phyloP scores from a whole-genome alignment of 495 filamentous ascomycete genomes.

The Penicillium bialowiezense region DNA sequence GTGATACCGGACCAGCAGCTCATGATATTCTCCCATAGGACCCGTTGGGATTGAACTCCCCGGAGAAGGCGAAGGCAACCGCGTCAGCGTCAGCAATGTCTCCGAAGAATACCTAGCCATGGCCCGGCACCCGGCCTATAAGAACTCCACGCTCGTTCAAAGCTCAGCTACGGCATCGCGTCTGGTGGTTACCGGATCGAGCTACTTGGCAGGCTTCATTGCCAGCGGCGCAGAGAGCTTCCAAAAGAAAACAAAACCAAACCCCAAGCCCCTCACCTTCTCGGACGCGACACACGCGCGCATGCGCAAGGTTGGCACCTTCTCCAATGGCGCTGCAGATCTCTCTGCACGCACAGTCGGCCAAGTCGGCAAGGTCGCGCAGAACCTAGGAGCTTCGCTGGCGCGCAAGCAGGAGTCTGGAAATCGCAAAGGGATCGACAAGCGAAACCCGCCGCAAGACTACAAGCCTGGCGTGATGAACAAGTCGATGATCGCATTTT shows the following conservation, averaged over 20 bases:
- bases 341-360: slow-evolving; percentile 85
- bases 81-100: slow-evolving; percentile 71
- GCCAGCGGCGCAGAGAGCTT: slow-evolving; percentile 75
- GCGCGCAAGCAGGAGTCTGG: slow-evolving; percentile 51
- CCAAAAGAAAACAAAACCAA: slow-evolving; percentile 73
- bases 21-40: slow-evolving; percentile 48
- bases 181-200: slow-evolving; percentile 83
- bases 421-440: slow-evolving; percentile 51
- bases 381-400: slow-evolving; percentile 80
- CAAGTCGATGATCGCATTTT: slow-evolving; percentile 93
- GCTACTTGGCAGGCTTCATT: slow-evolving; percentile 72
- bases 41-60: slow-evolving; percentile 90
- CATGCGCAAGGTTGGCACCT: slow-evolving; percentile 78
- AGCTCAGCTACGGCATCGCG: slow-evolving; percentile 88
- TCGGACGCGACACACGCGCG: slow-evolving; percentile 78
- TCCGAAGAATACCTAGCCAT: slow-evolving; percentile 77
- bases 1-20: slow-evolving; percentile 2
- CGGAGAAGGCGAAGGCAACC: slow-evolving; percentile 63
- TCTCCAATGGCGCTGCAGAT: slow-evolving; percentile 72
- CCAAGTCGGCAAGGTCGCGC: slow-evolving; percentile 72
- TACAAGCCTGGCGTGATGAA: slow-evolving; percentile 92
- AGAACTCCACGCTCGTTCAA: slow-evolving; percentile 80
- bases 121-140: slow-evolving; percentile 84
- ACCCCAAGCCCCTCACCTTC: slow-evolving; percentile 78
- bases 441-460: slow-evolving; percentile 52